phyloP scores from a whole-genome alignment of 805 yeast genomes.

The Sungouiella thailandica region DNA sequence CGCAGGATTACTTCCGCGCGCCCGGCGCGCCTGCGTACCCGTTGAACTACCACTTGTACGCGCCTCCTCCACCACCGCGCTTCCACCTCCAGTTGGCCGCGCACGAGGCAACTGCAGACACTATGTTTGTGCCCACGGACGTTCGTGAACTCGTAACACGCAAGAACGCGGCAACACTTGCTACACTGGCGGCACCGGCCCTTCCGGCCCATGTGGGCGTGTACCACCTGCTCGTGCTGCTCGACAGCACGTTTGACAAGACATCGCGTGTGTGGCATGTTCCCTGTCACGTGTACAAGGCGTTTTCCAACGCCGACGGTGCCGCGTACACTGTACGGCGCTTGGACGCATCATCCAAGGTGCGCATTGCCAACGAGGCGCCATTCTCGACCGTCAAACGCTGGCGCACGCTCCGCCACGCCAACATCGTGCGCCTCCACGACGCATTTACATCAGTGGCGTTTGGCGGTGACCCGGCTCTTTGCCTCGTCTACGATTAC shows the following conservation, averaged over 20 bases:
- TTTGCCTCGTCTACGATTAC: slow-evolving; percentile 79
- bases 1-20: slow-evolving; percentile 11
- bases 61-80: slow-evolving; percentile 84
- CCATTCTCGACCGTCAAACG: slow-evolving; percentile 56
- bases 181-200: slow-evolving; percentile 45
- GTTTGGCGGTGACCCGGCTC: slow-evolving; percentile 50
- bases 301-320: slow-evolving; percentile 74
- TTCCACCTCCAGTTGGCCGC: slow-evolving; percentile 54
- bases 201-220: slow-evolving; percentile 56
- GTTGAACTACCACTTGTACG: slow-evolving; percentile 79
- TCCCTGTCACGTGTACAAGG: slow-evolving; percentile 67
- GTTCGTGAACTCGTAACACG: slow-evolving; percentile 66
- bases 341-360: slow-evolving; percentile 40
- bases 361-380: slow-evolving; percentile 41
- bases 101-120: slow-evolving; percentile 65
- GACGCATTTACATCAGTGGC: slow-evolving; percentile 87
- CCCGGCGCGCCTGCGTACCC: slow-evolving; percentile 34
- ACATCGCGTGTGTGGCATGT: slow-evolving; percentile 44
- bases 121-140: slow-evolving; percentile 67
- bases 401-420: slow-evolving; percentile 56
- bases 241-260: slow-evolving; percentile 46
- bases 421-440: slow-evolving; percentile 60
- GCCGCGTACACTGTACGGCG: slow-evolving; percentile 71
- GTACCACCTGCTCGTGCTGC: slow-evolving; percentile 81
- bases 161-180: slow-evolving; percentile 77